These are phyloP conservation scores for Ogataea zsoltii DNA, from an alignment of 805 yeast genomes.

Conservation along the genomic window DNA sequence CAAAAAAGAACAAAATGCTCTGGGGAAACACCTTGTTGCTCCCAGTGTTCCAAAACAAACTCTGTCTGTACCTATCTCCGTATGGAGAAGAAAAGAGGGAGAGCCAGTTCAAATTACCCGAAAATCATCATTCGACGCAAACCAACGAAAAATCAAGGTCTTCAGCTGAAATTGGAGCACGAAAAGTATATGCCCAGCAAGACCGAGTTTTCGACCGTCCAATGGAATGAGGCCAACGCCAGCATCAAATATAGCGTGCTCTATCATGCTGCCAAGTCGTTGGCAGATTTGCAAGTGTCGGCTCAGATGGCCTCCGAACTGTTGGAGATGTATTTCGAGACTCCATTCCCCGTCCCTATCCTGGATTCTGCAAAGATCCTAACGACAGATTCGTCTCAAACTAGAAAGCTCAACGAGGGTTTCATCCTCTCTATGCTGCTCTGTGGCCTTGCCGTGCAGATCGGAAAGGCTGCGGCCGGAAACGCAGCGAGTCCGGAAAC, in stretches of 20 bases:
- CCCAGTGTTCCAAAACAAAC: slow-evolving; percentile 38
- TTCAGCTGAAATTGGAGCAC: slow-evolving; percentile 2
- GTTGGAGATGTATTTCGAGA: slow-evolving; percentile 15
- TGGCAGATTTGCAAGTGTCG: slow-evolving; percentile 10
- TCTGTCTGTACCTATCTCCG: slow-evolving; percentile 42
- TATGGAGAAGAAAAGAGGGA: slow-evolving; percentile 46
- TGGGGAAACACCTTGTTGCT: slow-evolving; percentile 44
- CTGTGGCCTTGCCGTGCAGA: slow-evolving; percentile 9
- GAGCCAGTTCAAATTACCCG: slow-evolving; percentile 46
- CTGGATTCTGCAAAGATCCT: slow-evolving; percentile 10
- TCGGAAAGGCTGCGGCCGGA: neutral
- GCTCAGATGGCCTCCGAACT: slow-evolving; percentile 9
- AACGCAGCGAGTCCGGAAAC: too few species aligned
- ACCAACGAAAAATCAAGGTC: slow-evolving; percentile 21
- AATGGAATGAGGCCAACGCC: neutral
- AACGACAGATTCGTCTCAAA: neutral
- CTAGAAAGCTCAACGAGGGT: slow-evolving; percentile 12
- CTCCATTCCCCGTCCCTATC: slow-evolving; percentile 10
- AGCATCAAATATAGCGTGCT: slow-evolving; percentile 11
- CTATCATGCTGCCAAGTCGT: slow-evolving; percentile 7
- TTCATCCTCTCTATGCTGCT: slow-evolving; percentile 12
- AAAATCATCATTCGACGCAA: slow-evolving; percentile 30
- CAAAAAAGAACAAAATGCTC: slow-evolving; percentile 49
- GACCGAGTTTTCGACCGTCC: neutral
- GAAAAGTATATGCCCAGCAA: neutral